Conservation (phyloP, 371 early-diverging fungal genomes). For the Paraphysoderma sedebokerense region DNA sequence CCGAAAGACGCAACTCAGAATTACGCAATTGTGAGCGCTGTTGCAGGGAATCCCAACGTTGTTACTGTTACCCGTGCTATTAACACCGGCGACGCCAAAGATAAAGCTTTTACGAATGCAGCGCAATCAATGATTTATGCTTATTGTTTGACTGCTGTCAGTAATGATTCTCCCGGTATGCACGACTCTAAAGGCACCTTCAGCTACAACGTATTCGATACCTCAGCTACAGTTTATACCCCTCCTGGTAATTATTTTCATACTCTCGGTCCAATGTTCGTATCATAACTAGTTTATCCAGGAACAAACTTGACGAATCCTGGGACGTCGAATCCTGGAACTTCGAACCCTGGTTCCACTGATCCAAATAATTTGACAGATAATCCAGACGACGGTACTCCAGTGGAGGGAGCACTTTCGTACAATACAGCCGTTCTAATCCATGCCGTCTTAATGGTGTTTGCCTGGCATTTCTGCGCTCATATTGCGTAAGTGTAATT, state of each 20-base stretch:
- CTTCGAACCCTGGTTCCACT: not conserved
- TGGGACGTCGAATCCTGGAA: not conserved
- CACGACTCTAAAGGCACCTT: not conserved
- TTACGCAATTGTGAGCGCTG: not conserved
- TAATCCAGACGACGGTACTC: too few species aligned
- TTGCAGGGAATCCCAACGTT: not conserved
- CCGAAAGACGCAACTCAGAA: not conserved
- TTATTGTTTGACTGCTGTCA: not conserved
- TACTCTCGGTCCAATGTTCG: too few species aligned
- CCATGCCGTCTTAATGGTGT: not conserved
- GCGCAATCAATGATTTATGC: not conserved
- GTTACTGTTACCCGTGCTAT: not conserved
- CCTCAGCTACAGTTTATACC: not conserved
- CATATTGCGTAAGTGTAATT: not conserved
- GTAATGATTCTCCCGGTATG: too few species aligned
- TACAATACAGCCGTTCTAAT: not conserved
- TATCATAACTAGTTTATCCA: too few species aligned
- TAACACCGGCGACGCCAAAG: not conserved
- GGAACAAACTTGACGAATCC: not conserved
- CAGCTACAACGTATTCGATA: not conserved
- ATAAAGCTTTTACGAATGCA: not conserved
- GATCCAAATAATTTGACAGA: too few species aligned
- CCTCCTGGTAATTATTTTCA: too few species aligned
- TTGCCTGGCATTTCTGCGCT: not conserved
- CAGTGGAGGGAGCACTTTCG: not conserved